Conservation (phyloP, 345 rosid genomes). For the Clausena lansium region DNA sequence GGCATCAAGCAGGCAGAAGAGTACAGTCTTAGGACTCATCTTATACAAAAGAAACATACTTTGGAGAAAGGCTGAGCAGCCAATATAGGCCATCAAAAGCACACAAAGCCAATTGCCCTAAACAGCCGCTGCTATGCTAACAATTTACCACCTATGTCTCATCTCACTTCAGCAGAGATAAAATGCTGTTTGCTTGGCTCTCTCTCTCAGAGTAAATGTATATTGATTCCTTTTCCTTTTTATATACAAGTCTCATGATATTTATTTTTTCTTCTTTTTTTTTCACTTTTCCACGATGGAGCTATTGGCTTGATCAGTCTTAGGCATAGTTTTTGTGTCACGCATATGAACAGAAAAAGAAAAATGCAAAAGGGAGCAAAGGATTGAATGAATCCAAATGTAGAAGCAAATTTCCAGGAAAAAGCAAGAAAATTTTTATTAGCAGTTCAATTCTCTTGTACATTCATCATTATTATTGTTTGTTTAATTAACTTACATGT, state of each 20-base stretch:
- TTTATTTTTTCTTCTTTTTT: conserved; percentile 20
- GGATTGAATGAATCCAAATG: conserved; percentile 18
- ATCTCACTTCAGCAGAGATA: conserved; percentile 13
- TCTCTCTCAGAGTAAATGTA: conserved; percentile 33
- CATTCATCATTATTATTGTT: not conserved
- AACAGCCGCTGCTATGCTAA: conserved; percentile 28
- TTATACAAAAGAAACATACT: conserved; percentile 57
- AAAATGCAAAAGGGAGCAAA: conserved; percentile 24
- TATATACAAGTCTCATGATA: conserved; percentile 6
- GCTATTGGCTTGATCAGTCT: conserved; percentile 18
- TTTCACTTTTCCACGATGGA: not conserved
- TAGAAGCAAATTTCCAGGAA: conserved; percentile 11
- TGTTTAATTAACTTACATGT: too few relatives aligned
- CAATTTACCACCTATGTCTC: conserved; percentile 18
- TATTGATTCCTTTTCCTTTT: conserved; percentile 21
- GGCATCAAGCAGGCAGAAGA: conserved; percentile 45
- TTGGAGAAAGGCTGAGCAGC: conserved; percentile 33
- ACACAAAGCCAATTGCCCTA: conserved; percentile 27
- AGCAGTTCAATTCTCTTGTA: not conserved
- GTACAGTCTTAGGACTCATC: conserved; percentile 57
- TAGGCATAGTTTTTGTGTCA: conserved; percentile 24
- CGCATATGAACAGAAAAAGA: conserved; percentile 21
- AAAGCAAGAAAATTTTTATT: conserved; percentile 3
- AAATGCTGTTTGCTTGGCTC: conserved; percentile 16
- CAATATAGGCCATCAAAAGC: conserved; percentile 24